phyloP scores from a whole-genome alignment of 768 basidiomycete species.

The Podaxis carcinomalis region DNA sequence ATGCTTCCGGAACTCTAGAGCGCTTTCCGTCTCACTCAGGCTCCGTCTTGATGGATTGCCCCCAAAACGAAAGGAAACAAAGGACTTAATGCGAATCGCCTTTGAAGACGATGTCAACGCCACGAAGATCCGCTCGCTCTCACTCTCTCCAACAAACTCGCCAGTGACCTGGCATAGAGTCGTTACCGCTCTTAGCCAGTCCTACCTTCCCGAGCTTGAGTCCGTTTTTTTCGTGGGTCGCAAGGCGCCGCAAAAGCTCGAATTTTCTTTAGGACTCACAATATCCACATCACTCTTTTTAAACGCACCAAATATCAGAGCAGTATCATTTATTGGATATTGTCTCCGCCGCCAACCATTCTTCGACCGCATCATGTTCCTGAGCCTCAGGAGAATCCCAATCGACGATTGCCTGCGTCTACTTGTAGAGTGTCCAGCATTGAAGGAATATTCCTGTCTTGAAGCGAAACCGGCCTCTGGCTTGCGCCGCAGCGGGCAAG shows the following conservation, averaged over 20 bases:
- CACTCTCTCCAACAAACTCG: background rate
- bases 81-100: background rate
- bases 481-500: background rate
- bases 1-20: background rate
- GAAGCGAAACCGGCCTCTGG: background rate
- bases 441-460: background rate
- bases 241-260: background rate
- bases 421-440: background rate
- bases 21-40: background rate
- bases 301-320: background rate
- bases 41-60: background rate
- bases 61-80: background rate
- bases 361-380: background rate
- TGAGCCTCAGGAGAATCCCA: background rate
- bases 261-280: too few relatives aligned
- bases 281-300: background rate
- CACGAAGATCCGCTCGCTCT: background rate
- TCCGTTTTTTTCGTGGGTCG: background rate
- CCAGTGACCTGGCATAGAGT: background rate
- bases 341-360: background rate
- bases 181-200: background rate
- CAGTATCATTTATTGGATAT: background rate
- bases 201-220: background rate
- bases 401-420: background rate
- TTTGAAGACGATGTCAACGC: background rate